phyloP scores from a whole-genome alignment of 176 grass and related monocot genomes.

The Olyra latifolia region DNA sequence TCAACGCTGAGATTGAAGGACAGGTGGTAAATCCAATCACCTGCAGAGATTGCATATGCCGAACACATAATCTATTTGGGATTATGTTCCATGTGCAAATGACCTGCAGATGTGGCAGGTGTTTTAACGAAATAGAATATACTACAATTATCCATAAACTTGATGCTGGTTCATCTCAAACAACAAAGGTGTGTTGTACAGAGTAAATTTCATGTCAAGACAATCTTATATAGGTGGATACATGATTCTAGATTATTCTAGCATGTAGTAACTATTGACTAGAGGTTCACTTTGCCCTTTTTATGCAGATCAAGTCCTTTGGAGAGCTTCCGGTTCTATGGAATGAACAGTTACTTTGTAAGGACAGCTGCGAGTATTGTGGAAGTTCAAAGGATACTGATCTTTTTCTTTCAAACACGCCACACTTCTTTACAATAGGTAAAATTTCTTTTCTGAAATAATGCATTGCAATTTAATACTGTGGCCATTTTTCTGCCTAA shows the following conservation, averaged over 20 bases:
- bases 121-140: not conserved
- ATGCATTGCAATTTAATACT: not conserved
- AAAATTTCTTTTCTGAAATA: not conserved
- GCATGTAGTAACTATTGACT: not conserved
- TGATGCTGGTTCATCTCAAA: slow-evolving; percentile 20
- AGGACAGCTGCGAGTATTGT: not conserved
- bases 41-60: slow-evolving; percentile 26
- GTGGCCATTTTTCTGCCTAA: not conserved
- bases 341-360: not conserved
- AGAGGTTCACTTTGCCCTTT: not conserved
- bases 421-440: slow-evolving; percentile 37
- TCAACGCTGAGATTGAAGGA: not conserved
- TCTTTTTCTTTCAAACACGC: slow-evolving; percentile 3
- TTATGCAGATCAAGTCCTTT: slow-evolving; percentile 33
- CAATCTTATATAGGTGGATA: not conserved
- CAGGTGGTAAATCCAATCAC: not conserved
- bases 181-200: slow-evolving; percentile 17
- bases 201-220: not conserved
- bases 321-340: not conserved
- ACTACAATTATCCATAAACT: slow-evolving; percentile 25
- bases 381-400: not conserved
- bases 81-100: slow-evolving; percentile 9
- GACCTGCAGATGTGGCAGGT: slow-evolving; percentile 19
- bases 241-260: not conserved
- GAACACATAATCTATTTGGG: slow-evolving; percentile 30